Conservation (phyloP, 345 rosid species). For the Euphorbia peplus region DNA sequence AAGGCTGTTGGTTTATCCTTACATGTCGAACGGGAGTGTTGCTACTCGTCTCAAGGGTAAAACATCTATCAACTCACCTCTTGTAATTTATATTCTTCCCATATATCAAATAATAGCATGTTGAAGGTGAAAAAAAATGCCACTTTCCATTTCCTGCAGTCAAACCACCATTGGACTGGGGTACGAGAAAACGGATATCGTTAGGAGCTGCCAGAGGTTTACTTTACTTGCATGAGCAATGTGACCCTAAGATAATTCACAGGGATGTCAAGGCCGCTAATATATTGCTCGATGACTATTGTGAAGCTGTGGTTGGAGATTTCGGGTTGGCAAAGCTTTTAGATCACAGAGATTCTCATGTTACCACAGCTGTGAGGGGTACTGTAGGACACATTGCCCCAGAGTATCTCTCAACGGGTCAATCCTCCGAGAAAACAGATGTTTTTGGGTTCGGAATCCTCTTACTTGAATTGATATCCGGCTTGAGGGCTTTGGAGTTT, state of each 20-base stretch:
- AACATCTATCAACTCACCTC: background rate
- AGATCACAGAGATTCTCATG: slow-evolving; percentile 84
- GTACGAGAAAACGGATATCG: slow-evolving; percentile 83
- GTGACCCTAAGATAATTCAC: slow-evolving; percentile 96
- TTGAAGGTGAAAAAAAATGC: background rate
- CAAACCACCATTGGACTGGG: slow-evolving; percentile 83
- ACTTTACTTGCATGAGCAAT: slow-evolving; percentile 88
- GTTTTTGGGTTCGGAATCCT: slow-evolving; percentile 94
- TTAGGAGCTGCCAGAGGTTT: slow-evolving; percentile 93
- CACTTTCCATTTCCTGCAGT: slow-evolving; percentile 33
- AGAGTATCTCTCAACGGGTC: slow-evolving; percentile 90
- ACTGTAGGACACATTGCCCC: slow-evolving; percentile 97
- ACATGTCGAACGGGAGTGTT: slow-evolving; percentile 96
- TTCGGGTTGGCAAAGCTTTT: slow-evolving; percentile 89
- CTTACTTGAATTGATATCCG: slow-evolving; percentile 73
- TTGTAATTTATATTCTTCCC: background rate
- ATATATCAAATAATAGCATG: background rate
- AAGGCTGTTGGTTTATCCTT: slow-evolving; percentile 83
- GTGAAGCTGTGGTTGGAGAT: slow-evolving; percentile 91
- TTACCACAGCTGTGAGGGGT: slow-evolving; percentile 93
- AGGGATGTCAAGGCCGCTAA: slow-evolving; percentile 97
- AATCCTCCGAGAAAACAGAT: slow-evolving; percentile 95
- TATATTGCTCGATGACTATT: slow-evolving; percentile 78
- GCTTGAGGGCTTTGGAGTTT: slow-evolving; percentile 80
- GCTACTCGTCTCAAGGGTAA: slow-evolving; percentile 88